Conservation (phyloP, 768 basidiomycete genomes). For the Suillus fuscotomentosus region DNA sequence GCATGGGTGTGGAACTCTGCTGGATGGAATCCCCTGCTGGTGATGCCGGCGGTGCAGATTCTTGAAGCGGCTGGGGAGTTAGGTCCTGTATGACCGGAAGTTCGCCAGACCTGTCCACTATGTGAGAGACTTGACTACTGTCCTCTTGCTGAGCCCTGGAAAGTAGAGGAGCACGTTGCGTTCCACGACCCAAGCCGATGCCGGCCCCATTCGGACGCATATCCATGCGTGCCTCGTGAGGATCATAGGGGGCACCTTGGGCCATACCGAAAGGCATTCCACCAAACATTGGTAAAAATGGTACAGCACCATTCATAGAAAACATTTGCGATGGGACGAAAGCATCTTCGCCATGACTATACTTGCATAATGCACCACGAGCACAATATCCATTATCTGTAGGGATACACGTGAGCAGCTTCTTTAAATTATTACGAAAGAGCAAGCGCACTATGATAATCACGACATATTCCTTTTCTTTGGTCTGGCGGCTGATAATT, state of each 20-base stretch:
- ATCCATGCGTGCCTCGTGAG: slow-evolving; percentile 78
- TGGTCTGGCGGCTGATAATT: slow-evolving; percentile 72
- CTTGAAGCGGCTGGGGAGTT: slow-evolving; percentile 52
- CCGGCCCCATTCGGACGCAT: slow-evolving; percentile 54
- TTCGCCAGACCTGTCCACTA: slow-evolving; percentile 57
- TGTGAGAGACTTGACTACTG: slow-evolving; percentile 38
- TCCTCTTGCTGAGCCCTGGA: slow-evolving; percentile 57
- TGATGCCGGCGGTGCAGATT: slow-evolving; percentile 24
- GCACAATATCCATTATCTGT: slow-evolving; percentile 90
- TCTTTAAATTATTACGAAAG: slow-evolving; percentile 5
- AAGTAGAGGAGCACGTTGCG: slow-evolving; percentile 55
- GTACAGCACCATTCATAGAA: slow-evolving; percentile 51
- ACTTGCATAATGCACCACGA: slow-evolving; percentile 86
- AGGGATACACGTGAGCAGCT: slow-evolving; percentile 11
- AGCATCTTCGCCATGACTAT: slow-evolving; percentile 89
- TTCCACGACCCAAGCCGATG: slow-evolving; percentile 28
- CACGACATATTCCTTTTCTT: slow-evolving; percentile 78
- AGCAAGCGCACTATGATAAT: slow-evolving; percentile 81
- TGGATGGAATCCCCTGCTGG: slow-evolving; percentile 18
- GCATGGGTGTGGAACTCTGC: background rate
- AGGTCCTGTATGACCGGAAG: slow-evolving; percentile 83
- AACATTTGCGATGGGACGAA: slow-evolving; percentile 72
- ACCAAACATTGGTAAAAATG: slow-evolving; percentile 74
- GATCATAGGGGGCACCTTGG: slow-evolving; percentile 62
- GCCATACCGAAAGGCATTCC: slow-evolving; percentile 54